A percentile compares a stretch with the other conserved stretches of the same genome.
Evolutionary conservation across 306 rosid species (phyloP).

Genomic region (Prunus kanzakura): DNA sequence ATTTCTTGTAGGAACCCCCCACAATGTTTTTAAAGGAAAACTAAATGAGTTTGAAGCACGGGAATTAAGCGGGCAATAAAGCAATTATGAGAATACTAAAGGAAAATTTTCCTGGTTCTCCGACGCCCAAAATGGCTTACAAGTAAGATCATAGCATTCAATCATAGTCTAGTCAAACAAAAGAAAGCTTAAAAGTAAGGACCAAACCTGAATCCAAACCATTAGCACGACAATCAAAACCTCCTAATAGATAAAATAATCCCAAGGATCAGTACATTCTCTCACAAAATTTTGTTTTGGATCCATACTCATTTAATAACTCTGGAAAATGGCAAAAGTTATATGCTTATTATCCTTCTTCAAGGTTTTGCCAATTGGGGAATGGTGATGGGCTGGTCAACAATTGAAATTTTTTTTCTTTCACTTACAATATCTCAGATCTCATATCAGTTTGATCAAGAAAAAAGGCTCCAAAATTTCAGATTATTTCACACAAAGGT

Average conservation of each 20-base stretch:
- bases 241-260: background rate
- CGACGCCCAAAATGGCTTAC: background rate
- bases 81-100: background rate
- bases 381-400: background rate
- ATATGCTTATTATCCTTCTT: background rate
- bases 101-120: background rate
- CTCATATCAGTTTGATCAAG: background rate
- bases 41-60: background rate
- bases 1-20: background rate
- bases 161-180: background rate
- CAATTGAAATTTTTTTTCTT: background rate
- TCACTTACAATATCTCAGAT: background rate
- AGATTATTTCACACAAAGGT: background rate
- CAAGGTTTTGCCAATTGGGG: background rate
- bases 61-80: background rate
- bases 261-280: background rate
- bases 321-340: background rate
- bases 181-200: background rate
- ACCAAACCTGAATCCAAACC: background rate
- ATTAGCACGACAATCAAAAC: background rate
- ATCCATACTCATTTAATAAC: background rate
- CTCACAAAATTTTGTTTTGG: background rate
- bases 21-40: background rate
- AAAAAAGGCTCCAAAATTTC: background rate
- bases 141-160: background rate